A percentile compares a stretch with the other conserved stretches of the same genome.
Evolutionary conservation across 2,329 filamentous ascomycete species (phyloP).

Genomic region (Ciborinia camelliae): DNA sequence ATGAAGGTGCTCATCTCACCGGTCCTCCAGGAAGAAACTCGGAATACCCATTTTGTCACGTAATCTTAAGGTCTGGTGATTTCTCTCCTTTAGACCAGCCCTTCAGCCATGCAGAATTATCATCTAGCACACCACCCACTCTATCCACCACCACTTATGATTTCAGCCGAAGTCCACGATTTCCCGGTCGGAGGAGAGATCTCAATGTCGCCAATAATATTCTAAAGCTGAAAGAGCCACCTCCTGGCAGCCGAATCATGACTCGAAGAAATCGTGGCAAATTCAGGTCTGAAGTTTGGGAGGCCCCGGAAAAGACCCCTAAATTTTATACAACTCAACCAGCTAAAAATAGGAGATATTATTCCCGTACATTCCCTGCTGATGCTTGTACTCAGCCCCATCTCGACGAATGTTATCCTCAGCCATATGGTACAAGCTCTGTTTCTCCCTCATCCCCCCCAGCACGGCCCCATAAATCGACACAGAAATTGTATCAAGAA

Average conservation of each 20-base stretch:
- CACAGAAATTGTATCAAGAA: neutral
- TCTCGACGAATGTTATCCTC: neutral
- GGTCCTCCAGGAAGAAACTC: neutral
- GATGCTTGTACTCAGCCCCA: neutral
- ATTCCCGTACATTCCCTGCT: conserved; percentile 6
- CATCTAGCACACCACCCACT: neutral
- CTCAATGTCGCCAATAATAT: neutral
- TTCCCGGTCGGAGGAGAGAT: neutral
- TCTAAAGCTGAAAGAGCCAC: neutral
- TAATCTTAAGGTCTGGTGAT: neutral
- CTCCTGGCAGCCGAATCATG: too few species aligned
- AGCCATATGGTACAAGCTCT: neutral
- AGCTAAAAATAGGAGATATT: neutral
- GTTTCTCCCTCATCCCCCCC: neutral
- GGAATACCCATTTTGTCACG: neutral
- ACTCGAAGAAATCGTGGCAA: neutral
- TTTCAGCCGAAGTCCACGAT: neutral
- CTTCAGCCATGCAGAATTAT: neutral
- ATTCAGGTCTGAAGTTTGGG: neutral
- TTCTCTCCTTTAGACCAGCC: neutral
- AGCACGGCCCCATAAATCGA: neutral
- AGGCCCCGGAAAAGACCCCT: neutral
- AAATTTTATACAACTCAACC: neutral
- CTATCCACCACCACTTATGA: too few species aligned
- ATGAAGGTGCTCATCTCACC: neutral